Evolutionary conservation across 2,329 filamentous ascomycete species (phyloP).

Genomic region (Ophiostoma triangulosporum): DNA sequence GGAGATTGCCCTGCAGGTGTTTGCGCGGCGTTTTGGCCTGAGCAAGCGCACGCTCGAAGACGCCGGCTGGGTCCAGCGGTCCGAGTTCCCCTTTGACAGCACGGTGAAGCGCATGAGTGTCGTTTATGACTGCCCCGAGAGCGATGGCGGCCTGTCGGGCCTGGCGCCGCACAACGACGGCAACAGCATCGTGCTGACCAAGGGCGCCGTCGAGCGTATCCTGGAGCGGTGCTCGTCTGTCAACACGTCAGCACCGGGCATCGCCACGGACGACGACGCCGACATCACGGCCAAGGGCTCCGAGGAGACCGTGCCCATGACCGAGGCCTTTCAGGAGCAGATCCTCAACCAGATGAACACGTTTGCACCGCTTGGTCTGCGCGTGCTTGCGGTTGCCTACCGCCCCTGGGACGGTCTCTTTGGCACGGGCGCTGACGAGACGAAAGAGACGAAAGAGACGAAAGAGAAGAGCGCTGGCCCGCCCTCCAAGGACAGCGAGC

Average conservation of each 20-base stretch:
- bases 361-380: conserved; percentile 54
- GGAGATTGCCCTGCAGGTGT: conserved; percentile 64
- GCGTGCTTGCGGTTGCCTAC: conserved; percentile 59
- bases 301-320: conserved; percentile 30
- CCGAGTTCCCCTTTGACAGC: conserved; percentile 69
- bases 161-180: conserved; percentile 23
- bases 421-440: conserved; percentile 16
- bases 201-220: conserved; percentile 48
- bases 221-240: conserved; percentile 41
- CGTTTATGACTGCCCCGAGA: conserved; percentile 42
- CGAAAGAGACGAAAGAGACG: conserved; percentile 14
- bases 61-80: conserved; percentile 46
- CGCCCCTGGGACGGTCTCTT: conserved; percentile 42
- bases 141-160: conserved; percentile 18
- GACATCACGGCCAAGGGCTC: conserved; percentile 12
- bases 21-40: conserved; percentile 52
- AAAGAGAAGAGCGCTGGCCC: background rate
- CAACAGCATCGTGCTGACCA: conserved; percentile 44
- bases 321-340: conserved; percentile 34
- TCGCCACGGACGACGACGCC: conserved; percentile 17
- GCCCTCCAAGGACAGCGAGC: conserved; percentile 43
- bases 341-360: conserved; percentile 41
- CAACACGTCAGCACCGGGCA: conserved; percentile 22
- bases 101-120: conserved; percentile 71
- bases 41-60: conserved; percentile 40